Conservation (phyloP, 2,329 filamentous ascomycete genomes). For the Dactylellina parvicollis region DNA sequence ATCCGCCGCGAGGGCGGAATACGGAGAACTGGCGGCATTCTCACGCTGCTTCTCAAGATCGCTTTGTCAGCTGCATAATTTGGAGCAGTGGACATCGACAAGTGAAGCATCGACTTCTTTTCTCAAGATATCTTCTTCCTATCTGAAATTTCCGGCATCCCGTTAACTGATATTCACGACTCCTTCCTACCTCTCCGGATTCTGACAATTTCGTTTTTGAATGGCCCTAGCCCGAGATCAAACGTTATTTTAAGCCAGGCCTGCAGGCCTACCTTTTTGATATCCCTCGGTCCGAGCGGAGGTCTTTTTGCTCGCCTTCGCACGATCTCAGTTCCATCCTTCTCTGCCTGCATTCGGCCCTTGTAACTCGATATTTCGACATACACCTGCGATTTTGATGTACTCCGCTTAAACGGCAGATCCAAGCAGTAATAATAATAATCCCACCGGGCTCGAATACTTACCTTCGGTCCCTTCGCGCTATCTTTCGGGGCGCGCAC, state of each 20-base stretch:
- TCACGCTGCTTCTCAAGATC: conserved; percentile 18
- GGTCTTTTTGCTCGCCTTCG: conserved; percentile 48
- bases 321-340: conserved; percentile 27
- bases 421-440: no score
- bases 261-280: not conserved
- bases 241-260: not conserved
- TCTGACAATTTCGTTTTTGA: not conserved
- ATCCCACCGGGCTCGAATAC: no score
- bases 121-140: conserved; percentile 10
- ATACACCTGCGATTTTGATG: not conserved
- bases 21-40: conserved; percentile 45
- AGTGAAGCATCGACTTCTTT: conserved; percentile 32
- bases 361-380: conserved; percentile 11
- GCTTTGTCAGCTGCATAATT: conserved; percentile 35
- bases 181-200: not conserved
- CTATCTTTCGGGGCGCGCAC: conserved; percentile 27
- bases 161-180: conserved; percentile 4
- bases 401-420: no score
- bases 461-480: conserved; percentile 1
- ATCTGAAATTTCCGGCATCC: not conserved
- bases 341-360: conserved; percentile 29
- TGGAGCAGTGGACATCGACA: not conserved
- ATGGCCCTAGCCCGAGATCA: not conserved
- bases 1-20: conserved; percentile 20
- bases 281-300: conserved; percentile 48